Evolutionary conservation across 164 flowering plant species (phyloP), one percentile per base, ranked within the genome.

Genomic region (Taxillus chinensis): DNA sequence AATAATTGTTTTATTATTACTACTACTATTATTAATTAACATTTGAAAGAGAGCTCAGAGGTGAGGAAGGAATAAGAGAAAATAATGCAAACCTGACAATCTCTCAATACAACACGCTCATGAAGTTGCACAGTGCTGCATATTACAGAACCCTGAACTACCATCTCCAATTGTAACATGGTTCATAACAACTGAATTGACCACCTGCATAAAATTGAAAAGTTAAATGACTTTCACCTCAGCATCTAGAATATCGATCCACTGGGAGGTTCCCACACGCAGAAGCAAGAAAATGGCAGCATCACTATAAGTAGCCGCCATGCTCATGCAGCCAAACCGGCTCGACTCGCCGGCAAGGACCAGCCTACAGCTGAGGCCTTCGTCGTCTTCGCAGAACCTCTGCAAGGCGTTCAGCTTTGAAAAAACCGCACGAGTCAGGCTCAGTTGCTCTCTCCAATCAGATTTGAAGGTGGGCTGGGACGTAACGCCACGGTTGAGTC

Each of bases 61-160:
- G 51, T 42, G 51, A n/a, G n/a, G n/a, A n/a, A 13, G 60, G 62
- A 45, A 11, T n/a, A 15, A 59, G 58, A 59, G 59, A 68, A 68
- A 72, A 58, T 60, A 62, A 64, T 63, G 51, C 42, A 54, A 65
- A 85, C 97, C 79, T 87, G 92, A 57, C 99, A 93, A 73, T 93
- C 95, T 73, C 77, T 90, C 62, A 93, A 63, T 38, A 73, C 78
- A 5, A 69, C 95, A 45, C 89, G 95, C 57, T 93, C 97, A 69
- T 89, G 99, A 61, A 93, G 81, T 68, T 89, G 96, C 62, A 78
- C 99, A 57, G 87, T 87, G 68, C 96, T 89, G 80, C 99, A 93
- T 55, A 93, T 68, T 39, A 90, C 84, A 52, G 99, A 86, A 57
- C 88, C 86, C 79, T 2, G 92, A 81, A 74, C 95, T 89, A 50